Evolutionary conservation across 352 stramenopile species (phyloP).

Genomic region (Phytopythium delawarense): DNA sequence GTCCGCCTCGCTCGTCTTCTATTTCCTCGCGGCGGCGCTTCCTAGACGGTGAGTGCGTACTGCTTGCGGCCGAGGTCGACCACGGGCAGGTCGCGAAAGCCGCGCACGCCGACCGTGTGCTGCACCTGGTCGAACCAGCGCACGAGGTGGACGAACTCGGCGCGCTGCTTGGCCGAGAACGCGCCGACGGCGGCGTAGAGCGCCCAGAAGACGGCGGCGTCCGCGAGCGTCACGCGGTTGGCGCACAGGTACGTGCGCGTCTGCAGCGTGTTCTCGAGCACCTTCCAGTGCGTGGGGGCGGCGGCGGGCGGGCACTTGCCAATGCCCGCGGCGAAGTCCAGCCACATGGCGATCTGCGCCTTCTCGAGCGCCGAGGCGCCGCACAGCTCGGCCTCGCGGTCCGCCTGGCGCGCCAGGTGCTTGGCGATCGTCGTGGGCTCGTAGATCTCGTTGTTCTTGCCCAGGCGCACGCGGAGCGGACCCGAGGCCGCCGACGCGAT

Average conservation of each 20-base stretch:
- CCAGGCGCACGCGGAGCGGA: slow-evolving; percentile 67
- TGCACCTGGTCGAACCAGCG: slow-evolving; percentile 88
- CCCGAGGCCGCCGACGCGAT: slow-evolving; percentile 67
- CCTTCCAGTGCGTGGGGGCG: slow-evolving; percentile 46
- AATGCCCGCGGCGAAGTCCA: slow-evolving; percentile 58
- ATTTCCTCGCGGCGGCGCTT: slow-evolving; percentile 16
- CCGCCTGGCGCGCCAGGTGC: slow-evolving; percentile 64
- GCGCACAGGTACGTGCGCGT: slow-evolving; percentile 64
- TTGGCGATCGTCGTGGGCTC: slow-evolving; percentile 73
- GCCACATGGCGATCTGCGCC: slow-evolving; percentile 74
- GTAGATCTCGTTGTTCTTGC: slow-evolving; percentile 68
- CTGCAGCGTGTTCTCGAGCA: slow-evolving; percentile 53
- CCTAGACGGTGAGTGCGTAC: slow-evolving; percentile 61
- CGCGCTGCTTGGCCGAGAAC: slow-evolving; percentile 35
- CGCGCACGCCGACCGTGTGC: slow-evolving; percentile 75
- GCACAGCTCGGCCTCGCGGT: slow-evolving; percentile 68
- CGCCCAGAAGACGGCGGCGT: slow-evolving; percentile 73
- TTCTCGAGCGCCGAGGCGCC: slow-evolving; percentile 58
- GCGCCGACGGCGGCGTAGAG: slow-evolving; percentile 34
- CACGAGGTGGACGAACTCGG: slow-evolving; percentile 51
- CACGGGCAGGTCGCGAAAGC: slow-evolving; percentile 74
- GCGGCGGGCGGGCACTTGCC: slow-evolving; percentile 31
- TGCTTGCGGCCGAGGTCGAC: slow-evolving; percentile 43
- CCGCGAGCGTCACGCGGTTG: slow-evolving; percentile 71
- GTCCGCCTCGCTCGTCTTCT: background rate